Conservation (phyloP, 345 rosid genomes). For the Salix brachista region DNA sequence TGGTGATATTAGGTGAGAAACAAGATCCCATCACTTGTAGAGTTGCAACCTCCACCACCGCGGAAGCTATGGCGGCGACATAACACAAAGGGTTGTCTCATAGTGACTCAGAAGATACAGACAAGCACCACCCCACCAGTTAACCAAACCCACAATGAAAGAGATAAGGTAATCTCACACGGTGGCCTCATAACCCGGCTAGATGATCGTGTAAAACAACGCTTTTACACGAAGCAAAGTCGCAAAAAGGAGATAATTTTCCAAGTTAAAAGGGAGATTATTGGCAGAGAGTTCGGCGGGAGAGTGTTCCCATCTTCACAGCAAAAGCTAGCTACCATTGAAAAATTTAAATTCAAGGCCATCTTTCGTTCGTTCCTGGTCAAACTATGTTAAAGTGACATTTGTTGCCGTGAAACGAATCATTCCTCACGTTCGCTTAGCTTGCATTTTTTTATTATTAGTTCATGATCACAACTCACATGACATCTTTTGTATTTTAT, state of each 20-base stretch:
- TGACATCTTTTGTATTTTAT: slow-evolving; percentile 14
- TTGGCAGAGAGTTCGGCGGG: slow-evolving; percentile 28
- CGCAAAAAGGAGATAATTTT: not conserved
- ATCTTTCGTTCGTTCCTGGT: slow-evolving; percentile 11
- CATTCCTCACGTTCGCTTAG: slow-evolving; percentile 38
- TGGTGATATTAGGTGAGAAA: slow-evolving; percentile 7
- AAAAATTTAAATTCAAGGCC: not conserved
- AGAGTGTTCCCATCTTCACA: slow-evolving; percentile 7
- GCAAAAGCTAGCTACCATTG: not conserved
- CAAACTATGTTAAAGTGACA: slow-evolving; percentile 14
- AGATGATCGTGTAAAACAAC: not conserved
- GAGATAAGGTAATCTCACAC: not conserved
- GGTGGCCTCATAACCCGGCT: slow-evolving; percentile 24
- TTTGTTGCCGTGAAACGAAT: slow-evolving; percentile 26
- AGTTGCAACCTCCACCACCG: slow-evolving; percentile 16
- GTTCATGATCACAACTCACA: slow-evolving; percentile 29
- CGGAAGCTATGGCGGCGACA: slow-evolving; percentile 29
- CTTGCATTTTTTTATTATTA: slow-evolving; percentile 13
- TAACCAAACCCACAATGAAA: slow-evolving; percentile 4
- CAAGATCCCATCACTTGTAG: slow-evolving; percentile 3
- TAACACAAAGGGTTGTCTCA: slow-evolving; percentile 12
- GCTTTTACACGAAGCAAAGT: slow-evolving; percentile 12
- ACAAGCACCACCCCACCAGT: slow-evolving; percentile 5
- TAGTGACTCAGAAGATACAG: not conserved
- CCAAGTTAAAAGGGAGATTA: not conserved